Conservation (phyloP, 2,329 filamentous ascomycete species). For the Hypoxylon sp. region DNA sequence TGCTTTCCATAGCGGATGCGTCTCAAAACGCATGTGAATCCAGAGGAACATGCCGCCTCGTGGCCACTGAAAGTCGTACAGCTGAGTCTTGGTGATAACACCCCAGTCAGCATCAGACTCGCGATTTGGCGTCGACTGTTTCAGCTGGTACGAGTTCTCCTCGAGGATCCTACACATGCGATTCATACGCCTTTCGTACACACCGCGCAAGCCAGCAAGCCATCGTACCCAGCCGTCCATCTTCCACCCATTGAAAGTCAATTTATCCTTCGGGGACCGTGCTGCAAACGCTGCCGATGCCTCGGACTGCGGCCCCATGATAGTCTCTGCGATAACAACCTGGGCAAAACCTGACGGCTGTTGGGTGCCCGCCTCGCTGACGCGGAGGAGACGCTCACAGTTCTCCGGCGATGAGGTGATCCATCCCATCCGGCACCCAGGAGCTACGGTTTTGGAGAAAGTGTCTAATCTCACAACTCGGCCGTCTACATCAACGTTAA, state of each 20-base stretch:
- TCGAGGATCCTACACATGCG: slow-evolving; percentile 83
- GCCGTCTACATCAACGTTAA: slow-evolving; percentile 86
- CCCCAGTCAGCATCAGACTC: slow-evolving; percentile 75
- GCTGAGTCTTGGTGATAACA: slow-evolving; percentile 79
- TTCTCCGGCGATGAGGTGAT: slow-evolving; percentile 86
- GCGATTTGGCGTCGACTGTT: slow-evolving; percentile 68
- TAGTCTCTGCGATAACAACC: slow-evolving; percentile 80
- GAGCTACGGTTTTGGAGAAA: slow-evolving; percentile 93
- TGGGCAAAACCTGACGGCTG: slow-evolving; percentile 94
- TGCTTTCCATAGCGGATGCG: slow-evolving; percentile 76
- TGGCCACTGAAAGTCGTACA: slow-evolving; percentile 85
- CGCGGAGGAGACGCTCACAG: slow-evolving; percentile 79
- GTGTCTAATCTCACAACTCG: slow-evolving; percentile 92
- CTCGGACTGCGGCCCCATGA: slow-evolving; percentile 78
- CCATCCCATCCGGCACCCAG: slow-evolving; percentile 92
- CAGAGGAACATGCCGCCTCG: slow-evolving; percentile 94
- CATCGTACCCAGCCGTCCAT: slow-evolving; percentile 91
- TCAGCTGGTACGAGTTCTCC: slow-evolving; percentile 74
- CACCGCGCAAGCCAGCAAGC: slow-evolving; percentile 86
- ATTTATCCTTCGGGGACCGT: slow-evolving; percentile 65
- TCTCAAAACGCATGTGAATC: slow-evolving; percentile 79
- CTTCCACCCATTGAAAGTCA: slow-evolving; percentile 75
- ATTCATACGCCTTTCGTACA: slow-evolving; percentile 88
- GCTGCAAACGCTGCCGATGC: slow-evolving; percentile 60
- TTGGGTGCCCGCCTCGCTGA: slow-evolving; percentile 84